Base-by-base conservation (phyloP, 495 filamentous ascomycete genomes). In the Aspergillus baeticus region DNA sequence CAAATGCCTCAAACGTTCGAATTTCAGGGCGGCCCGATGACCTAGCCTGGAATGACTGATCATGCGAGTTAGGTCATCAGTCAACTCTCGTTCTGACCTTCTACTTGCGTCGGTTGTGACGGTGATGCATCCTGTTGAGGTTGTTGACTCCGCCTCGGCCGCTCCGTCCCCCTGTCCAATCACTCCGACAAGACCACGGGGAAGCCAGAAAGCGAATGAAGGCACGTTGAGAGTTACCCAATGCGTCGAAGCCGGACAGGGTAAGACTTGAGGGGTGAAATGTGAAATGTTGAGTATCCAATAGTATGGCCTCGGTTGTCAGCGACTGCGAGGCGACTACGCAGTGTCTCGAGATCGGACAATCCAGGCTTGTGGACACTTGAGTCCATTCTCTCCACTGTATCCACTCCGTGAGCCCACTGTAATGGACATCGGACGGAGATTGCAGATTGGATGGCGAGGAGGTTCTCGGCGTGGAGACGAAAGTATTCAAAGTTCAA, bases 211-310 rank as follows among this genome's bases (percentile, higher is more conserved):
- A 47, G 44, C 39, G 39, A 29, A 21, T n/a, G 7, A 29, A 48
- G 26, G 48, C 48, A 51, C 48, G 48, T 39, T 51, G 20, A 13
- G 48, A 51, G 22, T 39, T 51, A 39, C 48, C 48, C 21, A 51
- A 51, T 38, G 2, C 13, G 48, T 51, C 48, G 20, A 39, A 51
- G 34, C 48, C 35, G 48, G 33, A 6, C 11, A n/a, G 14, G 21
- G 21, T 22, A 3, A 38, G 36, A 4, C 14, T 3, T 29, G 26
- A 29, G 26, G 26, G 8, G 26, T 29, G 26, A 29, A 8, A 29
- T 29, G 26, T 7, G 18, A 22, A 10, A 20, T 8, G 3, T 1
- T 10, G 4, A 10, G 13, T 21, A 13, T 23, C 45, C 45, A 49
- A 49, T 49, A 31, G 31, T 29, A 49, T 35, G 21, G 31, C 15